Percentiles rank a stretch among this genome's conserved stretches.
These are phyloP conservation scores for Heterobasidion irregulare DNA, from an alignment of 1,284 basidiomycete genomes.

Conservation along the genomic window DNA sequence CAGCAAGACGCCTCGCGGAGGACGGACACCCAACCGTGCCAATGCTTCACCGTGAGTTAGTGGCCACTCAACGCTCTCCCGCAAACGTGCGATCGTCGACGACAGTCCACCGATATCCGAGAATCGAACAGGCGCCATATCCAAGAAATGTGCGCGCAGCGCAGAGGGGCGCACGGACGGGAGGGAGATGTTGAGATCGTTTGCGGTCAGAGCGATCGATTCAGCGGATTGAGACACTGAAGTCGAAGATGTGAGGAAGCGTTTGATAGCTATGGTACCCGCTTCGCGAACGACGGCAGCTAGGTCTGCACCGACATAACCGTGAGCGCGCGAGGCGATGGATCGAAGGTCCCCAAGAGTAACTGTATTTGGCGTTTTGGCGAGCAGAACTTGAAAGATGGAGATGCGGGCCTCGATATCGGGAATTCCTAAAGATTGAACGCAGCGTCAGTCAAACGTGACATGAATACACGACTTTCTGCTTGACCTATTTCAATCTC, in stretches of 20 bases:
- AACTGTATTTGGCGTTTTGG: constrained; percentile 75
- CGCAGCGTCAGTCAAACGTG: constrained; percentile 1
- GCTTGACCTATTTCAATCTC: constrained; percentile 93
- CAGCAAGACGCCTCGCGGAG: constrained; percentile 86
- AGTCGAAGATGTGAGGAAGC: constrained; percentile 45
- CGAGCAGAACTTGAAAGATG: constrained; percentile 79
- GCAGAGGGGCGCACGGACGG: constrained; percentile 85
- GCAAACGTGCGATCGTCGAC: constrained; percentile 72
- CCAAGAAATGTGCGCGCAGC: constrained; percentile 89
- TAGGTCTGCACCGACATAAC: constrained; percentile 96
- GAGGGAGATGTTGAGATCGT: constrained; percentile 69
- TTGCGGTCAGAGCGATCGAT: constrained; percentile 32
- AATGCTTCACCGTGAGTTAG: constrained; percentile 83
- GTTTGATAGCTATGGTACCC: constrained; percentile 86
- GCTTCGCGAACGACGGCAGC: constrained; percentile 90
- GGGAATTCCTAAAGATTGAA: constrained; percentile 65
- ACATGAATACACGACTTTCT: not conserved
- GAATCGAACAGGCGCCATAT: constrained; percentile 80
- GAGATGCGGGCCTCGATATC: constrained; percentile 75
- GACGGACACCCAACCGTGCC: constrained; percentile 77
- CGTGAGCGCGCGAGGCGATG: constrained; percentile 81
- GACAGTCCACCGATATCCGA: constrained; percentile 87
- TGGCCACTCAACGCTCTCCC: constrained; percentile 94
- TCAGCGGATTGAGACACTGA: constrained; percentile 10
- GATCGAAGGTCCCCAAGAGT: constrained; percentile 49